phyloP scores from a whole-genome alignment of 176 grass and related monocot genomes.

The Paspalum notatum region DNA sequence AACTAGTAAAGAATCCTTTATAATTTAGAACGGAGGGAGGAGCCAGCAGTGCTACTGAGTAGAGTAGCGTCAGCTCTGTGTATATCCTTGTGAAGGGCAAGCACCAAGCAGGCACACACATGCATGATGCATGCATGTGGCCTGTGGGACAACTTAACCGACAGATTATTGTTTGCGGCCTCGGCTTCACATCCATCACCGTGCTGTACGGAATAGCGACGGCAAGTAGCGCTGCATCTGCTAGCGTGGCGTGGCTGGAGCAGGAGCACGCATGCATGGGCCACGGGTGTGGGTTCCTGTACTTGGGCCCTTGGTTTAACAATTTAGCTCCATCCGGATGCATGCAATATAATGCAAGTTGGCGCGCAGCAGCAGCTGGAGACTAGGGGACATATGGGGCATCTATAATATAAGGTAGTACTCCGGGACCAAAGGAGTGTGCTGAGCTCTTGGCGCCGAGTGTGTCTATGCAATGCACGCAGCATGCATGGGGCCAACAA shows the following conservation, averaged over 20 bases:
- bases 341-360: conserved; percentile 1
- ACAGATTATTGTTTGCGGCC: neutral
- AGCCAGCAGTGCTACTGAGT: too few relatives aligned
- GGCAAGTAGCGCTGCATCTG: neutral
- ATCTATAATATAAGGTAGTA: neutral
- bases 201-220: neutral
- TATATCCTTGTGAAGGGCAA: neutral
- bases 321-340: too few relatives aligned
- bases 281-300: neutral
- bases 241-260: neutral
- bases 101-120: neutral
- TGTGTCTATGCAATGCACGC: too few relatives aligned
- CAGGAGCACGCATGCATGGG: neutral
- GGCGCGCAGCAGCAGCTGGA: neutral
- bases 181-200: neutral
- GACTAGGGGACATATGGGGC: neutral
- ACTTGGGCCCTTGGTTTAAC: too few relatives aligned
- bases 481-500: neutral
- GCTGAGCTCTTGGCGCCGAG: neutral
- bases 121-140: too few relatives aligned
- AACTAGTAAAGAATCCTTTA: too few relatives aligned
- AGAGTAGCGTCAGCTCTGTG: neutral
- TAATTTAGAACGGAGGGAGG: too few relatives aligned
- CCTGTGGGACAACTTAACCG: neutral
- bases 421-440: too few relatives aligned